Evolutionary conservation across 2,329 filamentous ascomycete species (phyloP), one percentile per base, ranked within the genome.

Genomic region (Colletotrichum truncatum): DNA sequence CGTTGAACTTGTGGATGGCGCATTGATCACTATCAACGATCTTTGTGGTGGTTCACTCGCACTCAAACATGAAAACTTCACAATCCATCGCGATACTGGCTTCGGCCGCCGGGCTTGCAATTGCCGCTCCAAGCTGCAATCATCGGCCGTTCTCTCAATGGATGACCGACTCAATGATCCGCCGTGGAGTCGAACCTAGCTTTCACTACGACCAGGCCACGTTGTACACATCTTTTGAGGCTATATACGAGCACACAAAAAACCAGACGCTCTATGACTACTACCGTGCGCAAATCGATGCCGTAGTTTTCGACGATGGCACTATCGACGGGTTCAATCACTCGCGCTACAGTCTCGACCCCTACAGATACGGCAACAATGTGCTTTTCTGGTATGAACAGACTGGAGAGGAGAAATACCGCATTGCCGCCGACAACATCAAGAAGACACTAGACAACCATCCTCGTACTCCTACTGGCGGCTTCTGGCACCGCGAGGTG

Each of bases 301-400:
- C 77, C 1, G 76, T 87, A 7, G 80, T 87, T 3, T 69, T 76
- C 1, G 69, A 75, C n/a, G 73, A 85, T 39, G 85, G 85, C 11
- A 81, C 79, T 4, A 75, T 86, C 60, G 73, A 74, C 12, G 75
- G 77, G 16, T 87, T 83, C 77, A 77, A 83, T 57, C 73, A 79
- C 12, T 73, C 74, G 3, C 81, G 79, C 70, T 83, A 86, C 75
- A 84, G 82, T 3, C 77, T 85, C 1, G 82, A 85, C 65, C 81
- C 87, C 63, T 81, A 87, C 65, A 82, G 85, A 6, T 78, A 87
- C 30, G 85, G 84, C 7, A 81, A 84, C 68, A 84, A 84, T 70
- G 74, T 85, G 36, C 75, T 87, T 1, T 83, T 77, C 67, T 80
- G 84, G 76, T 83, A 84, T 68, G 78, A 81, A 68, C 71, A 77